These are phyloP conservation scores for Panaeolus papilionaceus DNA, from an alignment of 768 basidiomycete species.

Conservation along the genomic window DNA sequence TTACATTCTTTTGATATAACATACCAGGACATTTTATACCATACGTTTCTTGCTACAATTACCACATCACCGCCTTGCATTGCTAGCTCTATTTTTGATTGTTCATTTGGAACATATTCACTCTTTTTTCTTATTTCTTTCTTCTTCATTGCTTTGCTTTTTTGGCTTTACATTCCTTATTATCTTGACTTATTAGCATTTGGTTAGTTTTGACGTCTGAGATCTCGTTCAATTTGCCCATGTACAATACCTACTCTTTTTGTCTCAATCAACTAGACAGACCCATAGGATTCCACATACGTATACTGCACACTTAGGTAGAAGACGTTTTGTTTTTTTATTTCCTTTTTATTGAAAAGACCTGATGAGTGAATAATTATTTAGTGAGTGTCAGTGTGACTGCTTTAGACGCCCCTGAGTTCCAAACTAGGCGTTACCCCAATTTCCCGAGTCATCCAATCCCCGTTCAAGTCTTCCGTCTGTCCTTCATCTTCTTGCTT, in stretches of 20 bases:
- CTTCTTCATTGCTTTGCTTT: constrained; percentile 17
- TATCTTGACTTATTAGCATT: constrained; percentile 18
- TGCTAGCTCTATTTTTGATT: not conserved
- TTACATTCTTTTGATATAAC: constrained; percentile 15
- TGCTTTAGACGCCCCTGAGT: constrained; percentile 33
- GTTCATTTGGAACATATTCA: not conserved
- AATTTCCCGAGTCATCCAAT: constrained; percentile 29
- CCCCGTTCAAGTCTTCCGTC: constrained; percentile 15
- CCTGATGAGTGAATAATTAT: not conserved
- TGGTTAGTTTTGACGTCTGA: constrained; percentile 20
- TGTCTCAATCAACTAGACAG: constrained; percentile 11
- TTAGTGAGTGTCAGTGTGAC: constrained; percentile 22
- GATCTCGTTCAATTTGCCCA: constrained; percentile 18
- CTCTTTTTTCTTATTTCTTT: not conserved
- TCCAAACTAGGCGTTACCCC: constrained; percentile 17
- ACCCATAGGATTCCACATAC: not conserved
- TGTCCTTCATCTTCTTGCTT: constrained; percentile 20
- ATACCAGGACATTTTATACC: constrained; percentile 21
- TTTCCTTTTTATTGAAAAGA: not conserved
- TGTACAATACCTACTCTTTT: constrained; percentile 22
- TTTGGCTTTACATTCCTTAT: constrained; percentile 20
- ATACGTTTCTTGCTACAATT: constrained; percentile 10
- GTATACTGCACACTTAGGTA: constrained; percentile 2
- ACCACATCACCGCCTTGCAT: not conserved
- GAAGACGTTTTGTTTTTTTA: constrained; percentile 2